Evolutionary conservation across 371 early-diverging fungal species (phyloP), one percentile per base, ranked within the genome.

Genomic region (Actinomortierella ambigua): DNA sequence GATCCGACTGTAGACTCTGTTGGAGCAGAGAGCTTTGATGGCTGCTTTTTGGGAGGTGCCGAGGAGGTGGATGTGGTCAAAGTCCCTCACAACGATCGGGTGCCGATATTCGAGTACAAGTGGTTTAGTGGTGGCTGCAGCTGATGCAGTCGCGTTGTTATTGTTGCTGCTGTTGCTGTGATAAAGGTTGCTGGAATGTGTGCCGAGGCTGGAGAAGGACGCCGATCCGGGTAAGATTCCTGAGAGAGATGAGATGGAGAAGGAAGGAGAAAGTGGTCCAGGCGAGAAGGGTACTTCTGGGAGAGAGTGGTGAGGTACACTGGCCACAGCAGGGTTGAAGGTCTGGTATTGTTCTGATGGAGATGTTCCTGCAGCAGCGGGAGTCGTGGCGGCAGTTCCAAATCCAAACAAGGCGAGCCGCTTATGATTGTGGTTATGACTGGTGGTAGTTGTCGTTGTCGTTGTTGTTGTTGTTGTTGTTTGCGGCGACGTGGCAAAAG

Each of bases 21-120:
- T n/a, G 13, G 83, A 81, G 52, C 82, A 81, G 39, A 85, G 64
- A 0, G 82, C 68, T 46, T 81, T 81, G n/a, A 82, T 73, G 18
- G 78, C 73, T 15, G 70, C 61, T 24, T 77, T 55, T 52, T 85
- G 85, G 18, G 61, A 22, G 6, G 76, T 44, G 13, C 70, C 77
- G 15, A 85, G 78, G 43, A 79, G 57, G 62, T 58, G 68, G 49
- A 57, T 73, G 40, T 59, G 68, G 6, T 82, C 79, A 50, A 75
- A 68, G 29, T 71, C 73, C 55, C 63, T 65, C 50, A 71, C 54
- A 3, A 53, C 39, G 13, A 71, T 71, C 7, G 73, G 63, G 13
- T 66, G 60, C 24, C 54, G 54, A 44, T 66, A 63, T 29, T 71
- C 73, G 14, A 71, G 63, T 18, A 53, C 63, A 17, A 66, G 63